These are phyloP conservation scores for Xanthoparmelia taractica DNA, from an alignment of 495 filamentous ascomycete species.

Conservation along the genomic window DNA sequence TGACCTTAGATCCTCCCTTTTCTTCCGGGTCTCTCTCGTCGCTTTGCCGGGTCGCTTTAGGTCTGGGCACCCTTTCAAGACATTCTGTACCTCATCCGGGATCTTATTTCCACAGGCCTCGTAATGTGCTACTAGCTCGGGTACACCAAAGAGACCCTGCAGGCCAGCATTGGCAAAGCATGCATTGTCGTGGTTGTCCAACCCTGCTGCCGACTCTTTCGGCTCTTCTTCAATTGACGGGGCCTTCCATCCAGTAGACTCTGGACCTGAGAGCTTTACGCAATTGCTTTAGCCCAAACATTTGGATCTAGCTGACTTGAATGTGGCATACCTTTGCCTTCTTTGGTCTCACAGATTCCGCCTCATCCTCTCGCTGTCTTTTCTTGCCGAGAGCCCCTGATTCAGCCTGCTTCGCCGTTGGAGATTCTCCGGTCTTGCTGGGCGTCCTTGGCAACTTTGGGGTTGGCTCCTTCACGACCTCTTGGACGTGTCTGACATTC, in stretches of 20 bases:
- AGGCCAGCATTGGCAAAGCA: background rate
- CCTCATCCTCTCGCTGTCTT: background rate
- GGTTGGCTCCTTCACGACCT: background rate
- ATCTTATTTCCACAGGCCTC: background rate
- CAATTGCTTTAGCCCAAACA: background rate
- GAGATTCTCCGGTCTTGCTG: background rate
- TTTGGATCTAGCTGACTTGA: background rate
- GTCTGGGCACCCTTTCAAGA: background rate
- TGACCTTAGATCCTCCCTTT: background rate
- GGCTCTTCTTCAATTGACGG: background rate
- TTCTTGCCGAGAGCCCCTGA: background rate
- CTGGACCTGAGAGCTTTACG: background rate
- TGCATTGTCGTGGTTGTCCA: background rate
- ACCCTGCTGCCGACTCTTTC: background rate
- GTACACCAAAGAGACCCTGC: background rate
- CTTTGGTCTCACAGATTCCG: background rate
- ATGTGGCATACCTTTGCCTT: background rate
- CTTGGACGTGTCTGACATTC: background rate
- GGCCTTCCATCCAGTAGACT: background rate
- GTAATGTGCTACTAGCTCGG: background rate
- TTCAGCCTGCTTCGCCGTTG: background rate
- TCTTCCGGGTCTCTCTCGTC: background rate
- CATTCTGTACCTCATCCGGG: background rate
- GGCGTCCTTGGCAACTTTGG: background rate
- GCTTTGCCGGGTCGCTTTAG: background rate